Conservation (phyloP, 1,139 yeast genomes). For the Pichia cactophila region DNA sequence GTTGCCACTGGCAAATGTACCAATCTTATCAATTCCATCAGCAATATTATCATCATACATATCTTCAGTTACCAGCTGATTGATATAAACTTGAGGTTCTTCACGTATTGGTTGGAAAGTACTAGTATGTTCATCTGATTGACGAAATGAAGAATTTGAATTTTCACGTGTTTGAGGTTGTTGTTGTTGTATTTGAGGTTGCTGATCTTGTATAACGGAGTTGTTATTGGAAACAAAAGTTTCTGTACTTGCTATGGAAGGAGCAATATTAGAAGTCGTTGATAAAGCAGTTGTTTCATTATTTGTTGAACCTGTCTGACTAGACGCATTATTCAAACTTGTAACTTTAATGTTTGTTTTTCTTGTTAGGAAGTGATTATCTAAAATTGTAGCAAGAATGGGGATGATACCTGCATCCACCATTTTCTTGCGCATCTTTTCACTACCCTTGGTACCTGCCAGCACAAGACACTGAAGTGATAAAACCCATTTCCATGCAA, state of each 20-base stretch:
- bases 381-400: conserved; percentile 82
- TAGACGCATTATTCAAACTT: not conserved
- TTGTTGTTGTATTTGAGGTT: not conserved
- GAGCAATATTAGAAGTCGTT: not conserved
- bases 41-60: conserved; percentile 8
- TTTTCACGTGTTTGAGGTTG: not conserved
- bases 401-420: conserved; percentile 91
- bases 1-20: conserved; percentile 1
- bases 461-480: conserved; percentile 88
- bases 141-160: not conserved
- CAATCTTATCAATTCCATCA: not conserved
- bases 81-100: not conserved
- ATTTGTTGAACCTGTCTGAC: not conserved
- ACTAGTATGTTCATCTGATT: too few species aligned
- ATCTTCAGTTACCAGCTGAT: conserved; percentile 15
- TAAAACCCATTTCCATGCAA: conserved; percentile 95
- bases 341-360: conserved; percentile 8
- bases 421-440: conserved; percentile 71
- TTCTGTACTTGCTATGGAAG: not conserved
- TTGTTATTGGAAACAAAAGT: not conserved
- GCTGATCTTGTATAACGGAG: not conserved
- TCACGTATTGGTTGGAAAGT: not conserved
- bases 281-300: not conserved
- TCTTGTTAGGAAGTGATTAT: conserved; percentile 48
- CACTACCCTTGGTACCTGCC: conserved; percentile 90